Evolutionary conservation across 192 early-diverging fungal genomes (phyloP).

Genomic region (Backusella macrospora): DNA sequence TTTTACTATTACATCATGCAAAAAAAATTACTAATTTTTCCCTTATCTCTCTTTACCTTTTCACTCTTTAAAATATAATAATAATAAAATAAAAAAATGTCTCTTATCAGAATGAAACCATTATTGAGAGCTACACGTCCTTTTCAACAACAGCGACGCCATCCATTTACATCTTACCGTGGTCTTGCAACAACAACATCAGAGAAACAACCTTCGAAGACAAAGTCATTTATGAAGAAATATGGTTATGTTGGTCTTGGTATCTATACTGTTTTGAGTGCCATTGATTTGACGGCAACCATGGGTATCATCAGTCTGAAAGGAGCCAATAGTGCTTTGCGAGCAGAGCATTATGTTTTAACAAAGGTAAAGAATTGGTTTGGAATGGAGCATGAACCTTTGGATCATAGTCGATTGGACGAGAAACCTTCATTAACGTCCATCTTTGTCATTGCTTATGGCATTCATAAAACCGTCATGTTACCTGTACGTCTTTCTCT

Average conservation of each 20-base stretch:
- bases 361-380: constrained; percentile 35
- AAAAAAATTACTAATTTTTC: neutral
- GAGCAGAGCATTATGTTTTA: constrained; percentile 49
- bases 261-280: constrained; percentile 52
- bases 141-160: neutral
- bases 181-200: neutral
- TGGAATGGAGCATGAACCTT: constrained; percentile 25
- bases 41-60: neutral
- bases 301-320: constrained; percentile 48
- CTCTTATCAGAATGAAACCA: neutral
- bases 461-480: constrained; percentile 61
- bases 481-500: constrained; percentile 56
- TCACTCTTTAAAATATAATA: neutral
- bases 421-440: constrained; percentile 46
- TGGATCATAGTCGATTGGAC: constrained; percentile 16
- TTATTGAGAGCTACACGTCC: neutral
- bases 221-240: constrained; percentile 50
- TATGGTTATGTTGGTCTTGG: constrained; percentile 53
- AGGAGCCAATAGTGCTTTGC: constrained; percentile 52
- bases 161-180: too few relatives aligned
- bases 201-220: neutral
- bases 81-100: neutral
- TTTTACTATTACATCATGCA: neutral
- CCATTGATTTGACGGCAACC: constrained; percentile 51
- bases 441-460: constrained; percentile 61